A percentile compares a stretch with the other conserved stretches of the same genome.
Conservation (phyloP, 2,329 filamentous ascomycete species). For the Penicillium sp. region DNA sequence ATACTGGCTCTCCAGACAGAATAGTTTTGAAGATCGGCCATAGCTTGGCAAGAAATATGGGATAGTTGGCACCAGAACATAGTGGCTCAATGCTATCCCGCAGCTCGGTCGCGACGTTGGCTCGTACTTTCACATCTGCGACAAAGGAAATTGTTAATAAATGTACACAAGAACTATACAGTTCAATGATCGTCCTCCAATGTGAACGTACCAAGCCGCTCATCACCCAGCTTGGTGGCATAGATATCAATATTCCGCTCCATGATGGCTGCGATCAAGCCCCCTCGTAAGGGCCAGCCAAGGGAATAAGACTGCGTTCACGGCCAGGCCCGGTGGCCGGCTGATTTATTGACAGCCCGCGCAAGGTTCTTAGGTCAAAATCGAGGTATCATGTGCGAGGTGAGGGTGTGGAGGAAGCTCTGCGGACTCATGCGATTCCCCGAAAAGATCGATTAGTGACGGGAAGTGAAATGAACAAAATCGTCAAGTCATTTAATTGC, state of each 20-base stretch:
- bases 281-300: constrained; percentile 25
- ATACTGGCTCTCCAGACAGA: constrained; percentile 81
- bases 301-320: constrained; percentile 22
- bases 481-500: constrained; percentile 37
- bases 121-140: constrained; percentile 76
- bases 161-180: not conserved
- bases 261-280: constrained; percentile 36
- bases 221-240: constrained; percentile 50
- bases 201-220: constrained; percentile 44
- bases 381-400: constrained; percentile 32
- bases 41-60: constrained; percentile 78
- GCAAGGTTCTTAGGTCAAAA: constrained; percentile 20
- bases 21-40: constrained; percentile 88
- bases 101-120: constrained; percentile 79
- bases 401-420: constrained; percentile 22
- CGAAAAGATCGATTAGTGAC: constrained; percentile 30
- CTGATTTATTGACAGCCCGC: constrained; percentile 30
- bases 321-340: constrained; percentile 43
- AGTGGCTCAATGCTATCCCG: constrained; percentile 84
- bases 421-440: constrained; percentile 23
- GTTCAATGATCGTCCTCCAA: too few relatives aligned
- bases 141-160: not conserved
- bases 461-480: constrained; percentile 14
- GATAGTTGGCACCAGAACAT: constrained; percentile 78
- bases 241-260: constrained; percentile 53